Evolutionary conservation across 179 eudicot species (phyloP), one percentile per base, ranked within the genome.

Genomic region (Silene vulgaris): DNA sequence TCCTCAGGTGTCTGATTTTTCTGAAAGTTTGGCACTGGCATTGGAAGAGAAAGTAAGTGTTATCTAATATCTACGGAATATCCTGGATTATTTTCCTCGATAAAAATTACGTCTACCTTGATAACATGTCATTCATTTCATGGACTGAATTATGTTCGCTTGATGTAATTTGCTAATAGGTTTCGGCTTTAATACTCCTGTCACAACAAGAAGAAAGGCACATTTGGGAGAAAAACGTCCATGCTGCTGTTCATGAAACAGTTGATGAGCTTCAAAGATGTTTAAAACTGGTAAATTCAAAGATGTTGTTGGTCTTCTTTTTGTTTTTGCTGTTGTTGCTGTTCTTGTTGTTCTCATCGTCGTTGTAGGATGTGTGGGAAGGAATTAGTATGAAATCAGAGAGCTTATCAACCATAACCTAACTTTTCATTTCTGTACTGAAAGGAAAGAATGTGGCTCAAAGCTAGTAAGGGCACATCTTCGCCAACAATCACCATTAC

Each of bases 191-290:
- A 71, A 72, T 95, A 78, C 97, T 95, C 76, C 72, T 89, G 57
- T 89, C 93, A 29, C 96, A 92, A 73, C 88, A 95, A 83, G 97
- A 94, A 77, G 99, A 92, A 84, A 85, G 97, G 30, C 89, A 95
- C 84, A 79, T 85, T 71, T 84, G 88, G 73, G 99, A 95, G 87
- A 87, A 83, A 83, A 87, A 90, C 80, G 96, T 88, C 48, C 86
- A 87, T 76, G 83, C 80, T 62, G 86, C 90, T 82, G 85, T 90
- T 79, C 93, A 85, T 85, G 90, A 85, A 79, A 90, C 90, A 73
- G 50, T 87, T 71, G 91, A 92, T 83, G 98, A 92, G 84, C 97
- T 94, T 77, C 96, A 90, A 84, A 89, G 87, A 72, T 85, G 83
- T 65, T 85, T 94, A 72, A 74, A 86, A 52, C 96, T 92, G 78